Evolutionary conservation across 305 asterid genomes (phyloP).

Genomic region (Solanum hybrid): DNA sequence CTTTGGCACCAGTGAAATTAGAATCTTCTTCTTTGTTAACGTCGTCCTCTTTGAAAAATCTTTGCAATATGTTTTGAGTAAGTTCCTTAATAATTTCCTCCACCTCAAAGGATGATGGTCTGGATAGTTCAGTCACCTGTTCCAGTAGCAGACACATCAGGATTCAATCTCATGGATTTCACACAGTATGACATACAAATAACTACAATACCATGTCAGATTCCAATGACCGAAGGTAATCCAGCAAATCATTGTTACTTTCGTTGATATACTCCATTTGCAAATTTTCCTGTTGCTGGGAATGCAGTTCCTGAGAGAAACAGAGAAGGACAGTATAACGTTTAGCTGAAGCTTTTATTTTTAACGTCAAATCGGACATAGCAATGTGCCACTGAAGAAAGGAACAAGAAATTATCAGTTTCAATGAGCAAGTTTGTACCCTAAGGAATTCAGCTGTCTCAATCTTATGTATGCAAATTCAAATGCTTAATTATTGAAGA

Average conservation of each 20-base stretch:
- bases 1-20: slow-evolving; percentile 21
- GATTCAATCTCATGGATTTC: neutral
- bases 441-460: neutral
- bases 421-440: neutral
- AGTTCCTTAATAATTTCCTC: slow-evolving; percentile 83
- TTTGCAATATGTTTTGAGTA: slow-evolving; percentile 52
- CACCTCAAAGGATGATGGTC: slow-evolving; percentile 84
- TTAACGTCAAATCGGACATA: neutral
- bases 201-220: slow-evolving; percentile 59
- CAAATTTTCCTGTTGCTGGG: slow-evolving; percentile 46
- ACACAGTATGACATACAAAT: neutral
- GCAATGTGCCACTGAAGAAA: neutral
- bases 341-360: neutral
- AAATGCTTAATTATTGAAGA: neutral
- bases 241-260: slow-evolving; percentile 62
- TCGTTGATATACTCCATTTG: slow-evolving; percentile 44
- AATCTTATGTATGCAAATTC: neutral
- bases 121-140: slow-evolving; percentile 76
- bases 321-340: slow-evolving; percentile 5
- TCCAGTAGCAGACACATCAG: neutral
- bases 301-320: slow-evolving; percentile 51
- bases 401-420: neutral
- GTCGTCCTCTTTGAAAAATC: slow-evolving; percentile 51
- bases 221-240: slow-evolving; percentile 79
- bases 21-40: slow-evolving; percentile 21